A percentile compares a stretch with the other conserved stretches of the same genome.
These are phyloP conservation scores for Halenospora varia DNA, from an alignment of 495 filamentous ascomycete species.

Conservation along the genomic window DNA sequence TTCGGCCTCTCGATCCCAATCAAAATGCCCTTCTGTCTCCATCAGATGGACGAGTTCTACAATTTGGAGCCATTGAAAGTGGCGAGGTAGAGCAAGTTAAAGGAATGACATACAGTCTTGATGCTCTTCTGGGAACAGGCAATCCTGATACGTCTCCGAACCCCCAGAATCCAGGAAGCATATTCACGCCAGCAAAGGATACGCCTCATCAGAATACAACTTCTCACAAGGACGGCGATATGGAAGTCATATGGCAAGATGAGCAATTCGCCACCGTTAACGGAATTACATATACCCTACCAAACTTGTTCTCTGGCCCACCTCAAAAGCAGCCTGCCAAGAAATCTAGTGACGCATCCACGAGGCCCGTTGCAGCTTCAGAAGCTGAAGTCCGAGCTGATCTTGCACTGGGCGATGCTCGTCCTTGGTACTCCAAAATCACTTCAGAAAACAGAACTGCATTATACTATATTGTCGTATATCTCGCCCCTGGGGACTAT, in stretches of 20 bases:
- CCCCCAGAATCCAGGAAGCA: conserved; percentile 9
- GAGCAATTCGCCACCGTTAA: conserved; percentile 95
- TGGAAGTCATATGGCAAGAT: conserved; percentile 67
- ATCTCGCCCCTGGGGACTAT: conserved; percentile 98
- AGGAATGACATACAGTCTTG: conserved; percentile 94
- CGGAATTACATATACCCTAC: conserved; percentile 94
- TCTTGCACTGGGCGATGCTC: conserved; percentile 67
- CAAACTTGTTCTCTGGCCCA: conserved; percentile 78
- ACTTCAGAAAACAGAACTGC: conserved; percentile 52
- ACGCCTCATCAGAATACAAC: conserved; percentile 4
- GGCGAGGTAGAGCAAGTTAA: conserved; percentile 99
- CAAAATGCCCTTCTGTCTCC: conserved; percentile 76
- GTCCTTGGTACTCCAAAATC: conserved; percentile 72
- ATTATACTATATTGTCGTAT: conserved; percentile 94
- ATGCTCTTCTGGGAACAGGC: conserved; percentile 77
- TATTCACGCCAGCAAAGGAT: conserved; percentile 12
- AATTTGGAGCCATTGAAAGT: conserved; percentile 86
- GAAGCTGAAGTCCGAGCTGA: conserved; percentile 82
- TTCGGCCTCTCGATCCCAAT: conserved; percentile 80
- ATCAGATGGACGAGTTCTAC: conserved; percentile 83
- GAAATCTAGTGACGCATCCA: conserved; percentile 56
- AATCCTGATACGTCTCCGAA: conserved; percentile 30
- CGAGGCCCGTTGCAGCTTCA: conserved; percentile 57
- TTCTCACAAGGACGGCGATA: conserved; percentile 33
- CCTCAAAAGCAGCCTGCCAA: conserved; percentile 19